Conservation (phyloP, 2,329 filamentous ascomycete genomes). For the Diaporthe citri region DNA sequence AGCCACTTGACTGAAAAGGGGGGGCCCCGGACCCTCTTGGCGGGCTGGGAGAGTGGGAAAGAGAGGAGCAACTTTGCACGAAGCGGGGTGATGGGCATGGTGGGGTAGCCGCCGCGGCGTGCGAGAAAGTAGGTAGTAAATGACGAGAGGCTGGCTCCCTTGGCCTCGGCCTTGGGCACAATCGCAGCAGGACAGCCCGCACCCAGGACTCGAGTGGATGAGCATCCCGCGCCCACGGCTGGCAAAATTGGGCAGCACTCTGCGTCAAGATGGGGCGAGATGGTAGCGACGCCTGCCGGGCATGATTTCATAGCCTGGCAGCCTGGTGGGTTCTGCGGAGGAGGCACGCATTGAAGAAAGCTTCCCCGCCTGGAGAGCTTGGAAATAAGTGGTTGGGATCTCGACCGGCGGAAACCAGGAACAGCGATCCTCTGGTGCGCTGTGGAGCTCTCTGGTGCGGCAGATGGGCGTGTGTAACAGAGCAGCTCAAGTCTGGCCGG, state of each 20-base stretch:
- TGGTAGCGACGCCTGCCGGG: neutral
- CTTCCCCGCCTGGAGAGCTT: slow-evolving; percentile 24
- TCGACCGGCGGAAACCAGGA: slow-evolving; percentile 21
- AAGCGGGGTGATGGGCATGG: slow-evolving; percentile 31
- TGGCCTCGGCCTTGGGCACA: slow-evolving; percentile 22
- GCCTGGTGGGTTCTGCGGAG: slow-evolving; percentile 15
- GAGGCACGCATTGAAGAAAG: neutral
- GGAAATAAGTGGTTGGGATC: slow-evolving; percentile 25
- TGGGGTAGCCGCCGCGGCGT: slow-evolving; percentile 27
- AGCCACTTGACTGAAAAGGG: slow-evolving; percentile 32
- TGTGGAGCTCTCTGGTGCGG: slow-evolving; percentile 15
- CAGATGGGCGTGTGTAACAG: slow-evolving; percentile 5
- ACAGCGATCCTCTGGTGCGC: slow-evolving; percentile 15
- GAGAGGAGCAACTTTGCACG: slow-evolving; percentile 35
- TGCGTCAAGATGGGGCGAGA: neutral
- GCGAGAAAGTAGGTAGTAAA: neutral
- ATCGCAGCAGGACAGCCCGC: neutral
- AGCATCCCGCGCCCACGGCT: neutral
- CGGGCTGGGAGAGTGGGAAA: slow-evolving; percentile 19
- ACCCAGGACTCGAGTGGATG: slow-evolving; percentile 13
- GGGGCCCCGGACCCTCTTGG: slow-evolving; percentile 24
- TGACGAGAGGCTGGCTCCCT: slow-evolving; percentile 21
- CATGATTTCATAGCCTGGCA: slow-evolving; percentile 14
- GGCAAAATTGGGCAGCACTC: neutral
- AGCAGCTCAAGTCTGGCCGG: slow-evolving; percentile 1